Percentiles rank a stretch among this genome's conserved stretches.
phyloP scores from a whole-genome alignment of 2,329 filamentous ascomycete genomes.

The Ustulina deusta region DNA sequence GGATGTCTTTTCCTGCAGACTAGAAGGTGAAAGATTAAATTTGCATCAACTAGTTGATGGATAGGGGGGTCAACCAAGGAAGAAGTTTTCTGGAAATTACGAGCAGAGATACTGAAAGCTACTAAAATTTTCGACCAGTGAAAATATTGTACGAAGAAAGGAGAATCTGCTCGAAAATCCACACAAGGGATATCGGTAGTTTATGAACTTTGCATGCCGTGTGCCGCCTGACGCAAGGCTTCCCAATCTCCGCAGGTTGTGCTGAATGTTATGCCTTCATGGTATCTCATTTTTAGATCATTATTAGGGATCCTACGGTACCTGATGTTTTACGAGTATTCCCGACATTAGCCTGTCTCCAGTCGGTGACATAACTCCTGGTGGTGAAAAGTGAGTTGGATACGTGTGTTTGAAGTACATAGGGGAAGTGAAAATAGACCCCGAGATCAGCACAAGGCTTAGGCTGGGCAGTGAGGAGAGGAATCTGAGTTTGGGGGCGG shows the following conservation, averaged over 20 bases:
- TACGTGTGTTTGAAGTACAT: no score
- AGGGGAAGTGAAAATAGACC: background rate
- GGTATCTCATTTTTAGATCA: background rate
- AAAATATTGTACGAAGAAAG: background rate
- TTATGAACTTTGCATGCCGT: background rate
- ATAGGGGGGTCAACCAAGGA: background rate
- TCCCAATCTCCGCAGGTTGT: no score
- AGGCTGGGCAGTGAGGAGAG: no score
- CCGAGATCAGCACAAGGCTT: background rate
- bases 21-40: background rate
- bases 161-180: background rate
- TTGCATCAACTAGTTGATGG: background rate
- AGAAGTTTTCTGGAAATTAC: background rate
- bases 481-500: no score
- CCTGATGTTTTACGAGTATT: no score
- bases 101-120: background rate
- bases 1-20: background rate
- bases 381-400: background rate
- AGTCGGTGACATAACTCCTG: background rate
- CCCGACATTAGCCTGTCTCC: background rate
- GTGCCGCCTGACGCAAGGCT: background rate
- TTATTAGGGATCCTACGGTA: no score
- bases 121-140: background rate
- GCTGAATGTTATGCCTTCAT: background rate
- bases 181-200: background rate